A percentile compares a stretch with the other conserved stretches of the same genome.
Conservation (phyloP, 2,329 filamentous ascomycete species). For the Chrysosporium queenslandicum region DNA sequence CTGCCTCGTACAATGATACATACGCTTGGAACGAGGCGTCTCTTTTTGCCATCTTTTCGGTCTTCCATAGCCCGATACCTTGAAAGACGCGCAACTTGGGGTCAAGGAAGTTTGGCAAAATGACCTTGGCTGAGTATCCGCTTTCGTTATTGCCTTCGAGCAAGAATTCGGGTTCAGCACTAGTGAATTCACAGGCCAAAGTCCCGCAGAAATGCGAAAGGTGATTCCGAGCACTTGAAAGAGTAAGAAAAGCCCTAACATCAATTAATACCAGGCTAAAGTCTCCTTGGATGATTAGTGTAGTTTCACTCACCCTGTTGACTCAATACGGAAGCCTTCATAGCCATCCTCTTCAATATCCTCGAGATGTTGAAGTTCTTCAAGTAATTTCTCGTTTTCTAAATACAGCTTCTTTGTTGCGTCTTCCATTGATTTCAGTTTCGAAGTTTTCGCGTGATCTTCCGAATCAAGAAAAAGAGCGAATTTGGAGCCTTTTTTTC, state of each 20-base stretch:
- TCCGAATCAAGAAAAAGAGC: conserved; percentile 40
- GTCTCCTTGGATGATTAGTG: conserved; percentile 2
- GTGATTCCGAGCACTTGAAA: conserved; percentile 64
- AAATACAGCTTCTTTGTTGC: conserved; percentile 63
- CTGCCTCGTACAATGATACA: conserved; percentile 54
- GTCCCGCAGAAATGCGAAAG: conserved; percentile 70
- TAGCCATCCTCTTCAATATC: conserved; percentile 34
- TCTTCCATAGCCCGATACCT: conserved; percentile 53
- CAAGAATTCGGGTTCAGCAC: conserved; percentile 59
- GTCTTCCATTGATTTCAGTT: conserved; percentile 59
- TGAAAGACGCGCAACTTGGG: conserved; percentile 46
- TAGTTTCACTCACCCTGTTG: conserved; percentile 32
- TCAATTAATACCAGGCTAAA: conserved; percentile 9
- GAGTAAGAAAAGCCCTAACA: conserved; percentile 55
- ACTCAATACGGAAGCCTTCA: conserved; percentile 34
- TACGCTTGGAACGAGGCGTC: conserved; percentile 82
- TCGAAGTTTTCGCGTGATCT: conserved; percentile 28
- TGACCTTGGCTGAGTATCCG: conserved; percentile 47
- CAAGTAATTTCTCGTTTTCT: conserved; percentile 48
- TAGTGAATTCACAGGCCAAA: conserved; percentile 51
- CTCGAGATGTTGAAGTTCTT: conserved; percentile 43
- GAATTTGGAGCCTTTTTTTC: conserved; percentile 48
- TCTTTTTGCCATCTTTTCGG: conserved; percentile 61
- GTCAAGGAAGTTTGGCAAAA: conserved; percentile 62
- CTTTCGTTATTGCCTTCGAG: conserved; percentile 34